A percentile compares a stretch with the other conserved stretches of the same genome.
phyloP scores from a whole-genome alignment of 352 stramenopile genomes.

The Phytophthora fragariae region DNA sequence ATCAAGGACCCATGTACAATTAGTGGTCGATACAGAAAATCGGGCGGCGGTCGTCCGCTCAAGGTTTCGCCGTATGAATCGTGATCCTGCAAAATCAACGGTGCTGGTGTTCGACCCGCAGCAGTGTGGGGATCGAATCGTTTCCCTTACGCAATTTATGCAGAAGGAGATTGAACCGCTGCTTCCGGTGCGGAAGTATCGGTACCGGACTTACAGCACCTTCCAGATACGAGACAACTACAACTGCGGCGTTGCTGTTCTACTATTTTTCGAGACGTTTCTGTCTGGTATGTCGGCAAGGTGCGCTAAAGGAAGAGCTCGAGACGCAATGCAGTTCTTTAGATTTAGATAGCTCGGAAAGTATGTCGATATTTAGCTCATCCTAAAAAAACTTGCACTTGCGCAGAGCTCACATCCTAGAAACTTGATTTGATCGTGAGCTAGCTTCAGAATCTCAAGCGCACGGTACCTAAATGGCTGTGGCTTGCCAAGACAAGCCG shows the following conservation, averaged over 20 bases:
- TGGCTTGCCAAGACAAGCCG: too few relatives aligned
- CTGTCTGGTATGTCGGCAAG: neutral
- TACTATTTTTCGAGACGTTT: slow-evolving; percentile 12
- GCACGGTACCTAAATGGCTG: too few relatives aligned
- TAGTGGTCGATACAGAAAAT: too few relatives aligned
- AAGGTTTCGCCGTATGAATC: too few relatives aligned
- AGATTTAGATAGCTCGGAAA: slow-evolving; percentile 3
- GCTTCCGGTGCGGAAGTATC: slow-evolving; percentile 1
- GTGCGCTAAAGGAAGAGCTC: neutral
- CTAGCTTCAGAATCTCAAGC: too few relatives aligned
- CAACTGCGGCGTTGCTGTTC: neutral
- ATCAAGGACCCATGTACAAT: too few relatives aligned
- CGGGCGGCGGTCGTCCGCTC: too few relatives aligned
- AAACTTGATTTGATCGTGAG: too few relatives aligned
- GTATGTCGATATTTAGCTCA: too few relatives aligned
- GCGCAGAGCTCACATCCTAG: too few relatives aligned
- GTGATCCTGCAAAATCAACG: neutral
- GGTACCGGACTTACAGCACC: slow-evolving; percentile 2
- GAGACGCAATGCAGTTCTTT: slow-evolving; percentile 12
- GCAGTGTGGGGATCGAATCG: slow-evolving; percentile 2
- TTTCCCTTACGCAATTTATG: neutral
- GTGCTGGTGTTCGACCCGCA: slow-evolving; percentile 4
- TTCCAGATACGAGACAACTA: slow-evolving; percentile 9
- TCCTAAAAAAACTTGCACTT: too few relatives aligned
- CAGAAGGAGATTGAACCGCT: neutral